Evolutionary conservation across 2,329 filamentous ascomycete genomes (phyloP).

Genomic region (Diaporthe vexans): DNA sequence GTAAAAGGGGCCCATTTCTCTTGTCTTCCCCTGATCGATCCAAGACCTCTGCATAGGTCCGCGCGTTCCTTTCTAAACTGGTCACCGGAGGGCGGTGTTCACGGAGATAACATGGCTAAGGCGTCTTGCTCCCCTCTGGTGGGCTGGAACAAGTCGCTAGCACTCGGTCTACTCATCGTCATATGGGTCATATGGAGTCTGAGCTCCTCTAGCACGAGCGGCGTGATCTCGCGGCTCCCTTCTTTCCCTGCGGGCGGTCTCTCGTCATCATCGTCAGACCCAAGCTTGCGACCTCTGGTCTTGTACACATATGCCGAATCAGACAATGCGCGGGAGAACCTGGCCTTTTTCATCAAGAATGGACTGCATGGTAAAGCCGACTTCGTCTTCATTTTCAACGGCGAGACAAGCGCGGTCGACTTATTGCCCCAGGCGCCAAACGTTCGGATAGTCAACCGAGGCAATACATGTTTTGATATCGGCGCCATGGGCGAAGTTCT

Average conservation of each 20-base stretch:
- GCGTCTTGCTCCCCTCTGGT: constrained; percentile 18
- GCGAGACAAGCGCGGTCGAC: constrained; percentile 45
- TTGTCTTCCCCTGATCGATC: neutral
- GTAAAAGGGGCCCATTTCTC: neutral
- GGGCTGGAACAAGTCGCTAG: constrained; percentile 37
- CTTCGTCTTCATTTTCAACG: constrained; percentile 55
- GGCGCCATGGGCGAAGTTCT: constrained; percentile 51
- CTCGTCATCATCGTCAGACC: neutral
- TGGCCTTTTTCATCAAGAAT: constrained; percentile 51
- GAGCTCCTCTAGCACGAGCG: neutral
- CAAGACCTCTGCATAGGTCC: neutral
- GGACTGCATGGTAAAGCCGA: constrained; percentile 52
- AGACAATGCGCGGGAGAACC: constrained; percentile 48
- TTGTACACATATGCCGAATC: constrained; percentile 53
- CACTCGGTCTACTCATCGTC: constrained; percentile 32
- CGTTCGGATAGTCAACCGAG: constrained; percentile 47
- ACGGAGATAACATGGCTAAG: constrained; percentile 29
- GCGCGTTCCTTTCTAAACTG: neutral
- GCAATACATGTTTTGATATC: constrained; percentile 51
- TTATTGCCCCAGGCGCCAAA: constrained; percentile 48
- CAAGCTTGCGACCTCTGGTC: constrained; percentile 45
- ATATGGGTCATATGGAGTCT: constrained; percentile 39
- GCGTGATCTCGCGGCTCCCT: constrained; percentile 31
- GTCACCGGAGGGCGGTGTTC: neutral
- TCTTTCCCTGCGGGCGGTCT: constrained; percentile 11